Evolutionary conservation across 768 basidiomycete genomes (phyloP), one percentile per base, ranked within the genome.

Genomic region (Pisolithus marmoratus): DNA sequence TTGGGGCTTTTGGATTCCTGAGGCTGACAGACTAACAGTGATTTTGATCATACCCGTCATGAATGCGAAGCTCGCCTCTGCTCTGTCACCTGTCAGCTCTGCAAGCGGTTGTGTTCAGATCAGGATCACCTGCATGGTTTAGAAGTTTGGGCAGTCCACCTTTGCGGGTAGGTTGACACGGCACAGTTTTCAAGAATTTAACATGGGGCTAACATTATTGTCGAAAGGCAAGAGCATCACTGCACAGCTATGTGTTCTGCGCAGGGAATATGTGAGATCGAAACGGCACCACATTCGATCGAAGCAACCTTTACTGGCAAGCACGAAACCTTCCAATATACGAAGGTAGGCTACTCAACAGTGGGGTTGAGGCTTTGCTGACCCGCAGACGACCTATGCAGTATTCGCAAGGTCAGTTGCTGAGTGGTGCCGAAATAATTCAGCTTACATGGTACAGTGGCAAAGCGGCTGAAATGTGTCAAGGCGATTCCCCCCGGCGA

Each of bases 261-360:
- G 0, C 49, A 56, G 6, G 81, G 81, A 1, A 75, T 74, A 8
- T 82, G 81, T 52, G 71, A 80, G 48, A 80, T 82, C 23, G 73
- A 80, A 36, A 78, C 74, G 0, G 65, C 72, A 1, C 81, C 81
- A 1, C 74, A 76, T 49, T 75, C 79, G 0, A 73, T 82, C 38
- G 76, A 80, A 55, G 77, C 79, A 3, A 79, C 78, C 0, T 82
- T 81, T 55, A 75, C 72, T 0, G 81, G 81, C 1, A 67, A 64
- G 46, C 76, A 81, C 48, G 76, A 80, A 53, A 79, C 74, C 0
- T 82, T 80, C 59, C 74, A 78, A 57, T 82, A 78, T 50, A 82
- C 81, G 2, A 82, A 81, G 72, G 80, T 78, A 38, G 36, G 43
- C 14, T 1, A 19, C 43, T 24, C 9, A 12, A 23, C n/a, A 27